phyloP scores from a whole-genome alignment of 306 rosid species.

The Castanea mollissima region DNA sequence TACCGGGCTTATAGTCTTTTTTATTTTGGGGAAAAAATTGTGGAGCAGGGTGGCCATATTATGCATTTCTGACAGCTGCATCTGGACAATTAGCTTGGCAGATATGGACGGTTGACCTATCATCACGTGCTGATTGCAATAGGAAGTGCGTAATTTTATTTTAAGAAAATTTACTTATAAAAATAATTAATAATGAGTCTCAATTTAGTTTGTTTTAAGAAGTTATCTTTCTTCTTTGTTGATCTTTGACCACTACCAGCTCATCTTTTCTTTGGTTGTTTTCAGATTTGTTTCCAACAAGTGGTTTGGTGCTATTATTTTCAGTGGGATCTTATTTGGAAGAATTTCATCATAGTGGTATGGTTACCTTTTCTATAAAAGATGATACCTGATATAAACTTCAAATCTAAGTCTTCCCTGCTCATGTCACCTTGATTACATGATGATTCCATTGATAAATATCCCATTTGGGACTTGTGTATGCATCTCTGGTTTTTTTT shows the following conservation, averaged over 20 bases:
- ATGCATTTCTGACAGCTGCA: slow-evolving; percentile 68
- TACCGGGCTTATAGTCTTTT: slow-evolving; percentile 11
- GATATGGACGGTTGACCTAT: slow-evolving; percentile 69
- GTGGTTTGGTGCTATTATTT: slow-evolving; percentile 93
- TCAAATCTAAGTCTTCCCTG: not conserved
- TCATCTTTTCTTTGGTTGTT: slow-evolving; percentile 6
- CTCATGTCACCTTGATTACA: not conserved
- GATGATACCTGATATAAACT: not conserved
- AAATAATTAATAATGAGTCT: not conserved
- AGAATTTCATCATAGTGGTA: slow-evolving; percentile 48
- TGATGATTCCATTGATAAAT: not conserved
- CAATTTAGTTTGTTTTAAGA: not conserved
- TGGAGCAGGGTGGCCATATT: slow-evolving; percentile 82
- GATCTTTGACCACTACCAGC: not conserved
- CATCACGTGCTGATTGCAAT: slow-evolving; percentile 77
- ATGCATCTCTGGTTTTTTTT: not conserved
- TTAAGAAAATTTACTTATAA: not conserved
- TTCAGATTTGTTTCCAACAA: slow-evolving; percentile 88
- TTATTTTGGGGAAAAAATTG: slow-evolving; percentile 10
- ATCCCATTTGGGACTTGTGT: not conserved
- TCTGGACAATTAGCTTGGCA: slow-evolving; percentile 92
- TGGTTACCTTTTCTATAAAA: not conserved
- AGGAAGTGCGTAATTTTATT: slow-evolving; percentile 52
- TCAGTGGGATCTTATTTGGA: slow-evolving; percentile 76
- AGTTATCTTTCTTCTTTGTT: not conserved